Percentiles rank a stretch among this genome's conserved stretches.
Conservation (phyloP, 352 stramenopile genomes). For the Phytophthora multivora region DNA sequence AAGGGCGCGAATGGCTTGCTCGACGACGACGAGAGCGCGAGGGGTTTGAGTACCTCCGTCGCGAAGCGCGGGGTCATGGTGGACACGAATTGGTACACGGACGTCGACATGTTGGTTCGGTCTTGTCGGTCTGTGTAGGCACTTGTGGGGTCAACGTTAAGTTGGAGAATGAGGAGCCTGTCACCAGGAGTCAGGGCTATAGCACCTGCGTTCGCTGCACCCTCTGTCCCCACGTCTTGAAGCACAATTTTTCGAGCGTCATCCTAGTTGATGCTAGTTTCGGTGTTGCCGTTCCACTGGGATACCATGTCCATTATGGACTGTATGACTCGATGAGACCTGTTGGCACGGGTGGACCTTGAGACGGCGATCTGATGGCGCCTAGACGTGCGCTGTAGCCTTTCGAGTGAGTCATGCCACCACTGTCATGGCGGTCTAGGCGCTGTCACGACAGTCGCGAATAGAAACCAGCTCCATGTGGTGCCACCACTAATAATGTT, state of each 20-base stretch:
- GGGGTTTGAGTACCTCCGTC: slow-evolving; percentile 18
- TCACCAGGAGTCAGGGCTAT: not conserved
- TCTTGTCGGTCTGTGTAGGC: slow-evolving; percentile 5
- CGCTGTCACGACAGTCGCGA: not conserved
- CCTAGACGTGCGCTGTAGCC: slow-evolving; percentile 2
- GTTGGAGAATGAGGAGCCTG: slow-evolving; percentile 30
- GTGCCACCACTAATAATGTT: not conserved
- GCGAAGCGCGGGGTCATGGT: slow-evolving; percentile 30
- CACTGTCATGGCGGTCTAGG: slow-evolving; percentile 1
- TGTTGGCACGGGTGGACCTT: slow-evolving; percentile 8
- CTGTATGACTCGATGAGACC: slow-evolving; percentile 12
- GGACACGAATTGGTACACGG: slow-evolving; percentile 33
- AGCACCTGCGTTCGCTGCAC: slow-evolving; percentile 7
- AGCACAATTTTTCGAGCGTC: slow-evolving; percentile 16
- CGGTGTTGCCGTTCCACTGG: slow-evolving; percentile 23
- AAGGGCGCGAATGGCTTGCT: slow-evolving; percentile 1
- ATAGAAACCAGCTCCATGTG: not conserved
- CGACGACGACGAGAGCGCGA: slow-evolving; percentile 10
- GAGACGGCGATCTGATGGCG: slow-evolving; percentile 21
- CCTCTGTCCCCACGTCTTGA: slow-evolving; percentile 1
- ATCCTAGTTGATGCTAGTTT: slow-evolving; percentile 18
- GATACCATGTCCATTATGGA: slow-evolving; percentile 1
- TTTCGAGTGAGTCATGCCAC: slow-evolving; percentile 9
- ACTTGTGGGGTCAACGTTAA: slow-evolving; percentile 32
- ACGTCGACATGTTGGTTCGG: slow-evolving; percentile 22